Evolutionary conservation across 805 yeast species (phyloP).

Genomic region (Spencermartinsiella europaea): DNA sequence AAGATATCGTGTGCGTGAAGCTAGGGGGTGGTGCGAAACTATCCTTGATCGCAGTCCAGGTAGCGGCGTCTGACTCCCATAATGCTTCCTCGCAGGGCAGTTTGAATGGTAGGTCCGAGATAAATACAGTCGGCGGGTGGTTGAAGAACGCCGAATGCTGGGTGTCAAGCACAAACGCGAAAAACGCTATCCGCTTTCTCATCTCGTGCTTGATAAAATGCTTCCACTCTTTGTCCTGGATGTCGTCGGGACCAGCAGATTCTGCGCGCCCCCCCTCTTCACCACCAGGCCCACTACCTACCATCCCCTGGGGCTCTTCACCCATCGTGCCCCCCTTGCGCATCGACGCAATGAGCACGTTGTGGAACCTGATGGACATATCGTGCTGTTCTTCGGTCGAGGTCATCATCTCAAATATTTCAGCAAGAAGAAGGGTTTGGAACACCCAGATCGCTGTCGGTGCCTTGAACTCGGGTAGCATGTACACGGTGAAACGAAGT

Average conservation of each 20-base stretch:
- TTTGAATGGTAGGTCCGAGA: conserved; percentile 53
- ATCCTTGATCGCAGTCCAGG: conserved; percentile 14
- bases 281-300: not conserved
- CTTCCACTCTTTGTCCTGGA: conserved; percentile 17
- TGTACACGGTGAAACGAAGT: conserved; percentile 59
- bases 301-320: not conserved
- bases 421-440: conserved; percentile 66
- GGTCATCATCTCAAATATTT: conserved; percentile 62
- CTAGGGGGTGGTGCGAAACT: conserved; percentile 17
- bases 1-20: conserved; percentile 15
- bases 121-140: conserved; percentile 54
- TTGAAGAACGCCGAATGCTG: conserved; percentile 76
- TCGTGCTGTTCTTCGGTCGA: conserved; percentile 25
- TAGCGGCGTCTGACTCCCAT: conserved; percentile 41
- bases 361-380: conserved; percentile 23
- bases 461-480: conserved; percentile 65
- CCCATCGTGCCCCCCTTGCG: conserved; percentile 19
- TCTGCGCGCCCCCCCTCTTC: not conserved
- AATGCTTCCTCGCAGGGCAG: conserved; percentile 60
- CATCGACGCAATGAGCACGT: conserved; percentile 23
- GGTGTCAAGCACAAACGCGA: conserved; percentile 78
- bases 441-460: conserved; percentile 75
- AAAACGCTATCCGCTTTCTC: conserved; percentile 69
- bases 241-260: not conserved
- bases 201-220: conserved; percentile 42